Evolutionary conservation across 2,329 filamentous ascomycete genomes (phyloP), one percentile per base, ranked within the genome.

Genomic region (Acrocalymma vagum): DNA sequence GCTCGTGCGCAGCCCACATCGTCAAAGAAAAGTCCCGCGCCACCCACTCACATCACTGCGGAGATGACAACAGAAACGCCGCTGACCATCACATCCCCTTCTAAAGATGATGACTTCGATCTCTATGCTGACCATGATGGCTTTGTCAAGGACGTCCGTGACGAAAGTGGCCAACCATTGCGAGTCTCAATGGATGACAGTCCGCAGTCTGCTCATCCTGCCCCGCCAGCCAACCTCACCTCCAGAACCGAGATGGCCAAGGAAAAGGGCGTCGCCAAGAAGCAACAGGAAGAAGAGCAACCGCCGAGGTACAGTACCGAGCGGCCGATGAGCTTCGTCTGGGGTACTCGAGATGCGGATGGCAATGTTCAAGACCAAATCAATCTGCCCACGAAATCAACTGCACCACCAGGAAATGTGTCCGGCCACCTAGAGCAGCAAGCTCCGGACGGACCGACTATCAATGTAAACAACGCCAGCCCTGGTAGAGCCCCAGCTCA

Each of bases 281-380:
- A 23, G 26, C 48, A 9, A 47, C n/a, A n/a, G n/a, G n/a, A 43
- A n/a, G 55, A 63, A 21, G 59, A 53, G 6, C 55, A 54, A 4
- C 22, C 30, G 9, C 43, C 52, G 23, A 56, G 61, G 31, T 63
- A 60, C 31, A 67, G 64, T 38, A 51, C 51, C 9, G 66, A 66
- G 18, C 53, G 67, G 14, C 67, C 65, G 5, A 69, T 70, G 67
- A 70, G 67, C 45, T 70, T 70, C 33, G 42, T 68, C 17, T 67
- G 60, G 26, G 61, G 62, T 9, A 55, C 60, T 34, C 55, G 60
- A 15, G 67, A 70, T 45, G 52, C 58, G 13, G 58, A 64, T 38
- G 67, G 65, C 17, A 55, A 56, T 16, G 63, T 63, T 10, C 65
- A 69, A 25, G 67, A 70, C 29, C 60, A 69, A 38, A 66, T 70